phyloP scores from a whole-genome alignment of 2,329 filamentous ascomycete genomes.

The Knufia fluminis region DNA sequence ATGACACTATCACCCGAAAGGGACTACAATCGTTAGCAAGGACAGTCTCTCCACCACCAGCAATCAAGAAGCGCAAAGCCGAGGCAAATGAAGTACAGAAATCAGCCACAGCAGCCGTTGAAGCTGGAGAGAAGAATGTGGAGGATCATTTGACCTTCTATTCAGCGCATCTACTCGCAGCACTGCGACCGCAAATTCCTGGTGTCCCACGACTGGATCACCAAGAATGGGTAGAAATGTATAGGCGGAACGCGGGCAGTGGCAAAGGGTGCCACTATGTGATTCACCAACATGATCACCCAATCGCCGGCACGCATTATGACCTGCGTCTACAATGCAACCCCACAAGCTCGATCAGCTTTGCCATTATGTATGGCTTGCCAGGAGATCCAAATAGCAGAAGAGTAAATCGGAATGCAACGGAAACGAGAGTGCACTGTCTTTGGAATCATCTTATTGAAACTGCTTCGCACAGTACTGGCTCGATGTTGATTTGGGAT shows the following conservation, averaged over 20 bases:
- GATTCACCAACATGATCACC: conserved; percentile 65
- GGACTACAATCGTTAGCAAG: conserved; percentile 12
- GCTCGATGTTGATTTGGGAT: conserved; percentile 55
- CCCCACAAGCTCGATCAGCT: conserved; percentile 55
- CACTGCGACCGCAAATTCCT: conserved; percentile 20
- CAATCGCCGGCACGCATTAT: conserved; percentile 58
- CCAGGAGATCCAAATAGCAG: conserved; percentile 50
- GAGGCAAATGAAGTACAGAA: background rate
- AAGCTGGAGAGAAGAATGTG: conserved; percentile 43
- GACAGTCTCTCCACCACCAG: conserved; percentile 16
- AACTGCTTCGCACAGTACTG: conserved; percentile 45
- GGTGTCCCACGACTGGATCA: conserved; percentile 31
- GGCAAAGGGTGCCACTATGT: conserved; percentile 51
- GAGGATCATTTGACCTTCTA: conserved; percentile 42
- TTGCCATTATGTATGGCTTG: conserved; percentile 54
- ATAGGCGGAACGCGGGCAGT: conserved; percentile 37
- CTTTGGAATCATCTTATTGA: conserved; percentile 56
- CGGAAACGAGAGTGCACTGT: conserved; percentile 53
- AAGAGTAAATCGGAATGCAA: conserved; percentile 50
- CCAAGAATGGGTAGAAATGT: conserved; percentile 36
- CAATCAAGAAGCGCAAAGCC: conserved; percentile 1
- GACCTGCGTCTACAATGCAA: conserved; percentile 64
- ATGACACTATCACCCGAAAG: conserved; percentile 5
- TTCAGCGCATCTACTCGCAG: conserved; percentile 31
- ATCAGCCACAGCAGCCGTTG: conserved; percentile 36